A percentile compares a stretch with the other conserved stretches of the same genome.
Evolutionary conservation across 768 basidiomycete genomes (phyloP).

Genomic region (Rhodotorula toruloides): DNA sequence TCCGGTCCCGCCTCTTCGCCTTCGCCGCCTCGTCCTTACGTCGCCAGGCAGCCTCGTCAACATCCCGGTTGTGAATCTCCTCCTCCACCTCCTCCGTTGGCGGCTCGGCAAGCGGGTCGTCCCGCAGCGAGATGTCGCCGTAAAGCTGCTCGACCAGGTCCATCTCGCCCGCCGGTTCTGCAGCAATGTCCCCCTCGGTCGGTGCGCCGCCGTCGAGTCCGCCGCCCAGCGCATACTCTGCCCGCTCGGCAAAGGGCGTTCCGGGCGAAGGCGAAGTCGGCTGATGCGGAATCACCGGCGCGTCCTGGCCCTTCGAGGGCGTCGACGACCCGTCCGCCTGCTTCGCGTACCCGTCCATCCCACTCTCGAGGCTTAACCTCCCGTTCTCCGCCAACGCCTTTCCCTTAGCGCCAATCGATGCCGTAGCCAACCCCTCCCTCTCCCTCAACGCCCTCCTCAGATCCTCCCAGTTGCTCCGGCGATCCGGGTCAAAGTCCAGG

Average conservation of each 20-base stretch:
- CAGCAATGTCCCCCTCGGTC: not conserved
- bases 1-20: conserved; percentile 7
- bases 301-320: not conserved
- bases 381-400: conserved; percentile 13
- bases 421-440: conserved; percentile 43
- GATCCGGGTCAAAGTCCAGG: conserved; percentile 82
- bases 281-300: not conserved
- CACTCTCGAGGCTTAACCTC: conserved; percentile 23
- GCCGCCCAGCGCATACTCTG: conserved; percentile 38
- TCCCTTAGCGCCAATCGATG: not conserved
- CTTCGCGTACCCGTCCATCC: conserved; percentile 9
- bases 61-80: conserved; percentile 53
- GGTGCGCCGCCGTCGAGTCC: conserved; percentile 39
- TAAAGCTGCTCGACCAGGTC: conserved; percentile 96
- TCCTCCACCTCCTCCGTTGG: conserved; percentile 49
- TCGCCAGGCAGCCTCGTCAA: conserved; percentile 42
- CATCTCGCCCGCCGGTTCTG: conserved; percentile 72
- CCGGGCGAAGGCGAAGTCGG: not conserved
- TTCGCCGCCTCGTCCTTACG: conserved; percentile 24
- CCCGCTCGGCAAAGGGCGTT: conserved; percentile 29
- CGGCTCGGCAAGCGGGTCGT: conserved; percentile 47
- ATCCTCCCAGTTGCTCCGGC: conserved; percentile 76
- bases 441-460: conserved; percentile 54
- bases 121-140: conserved; percentile 68
- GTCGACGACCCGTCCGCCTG: not conserved